A percentile compares a stretch with the other conserved stretches of the same genome.
These are phyloP conservation scores for Meyerozyma carpophila DNA, from an alignment of 1,139 yeast genomes.

Conservation along the genomic window DNA sequence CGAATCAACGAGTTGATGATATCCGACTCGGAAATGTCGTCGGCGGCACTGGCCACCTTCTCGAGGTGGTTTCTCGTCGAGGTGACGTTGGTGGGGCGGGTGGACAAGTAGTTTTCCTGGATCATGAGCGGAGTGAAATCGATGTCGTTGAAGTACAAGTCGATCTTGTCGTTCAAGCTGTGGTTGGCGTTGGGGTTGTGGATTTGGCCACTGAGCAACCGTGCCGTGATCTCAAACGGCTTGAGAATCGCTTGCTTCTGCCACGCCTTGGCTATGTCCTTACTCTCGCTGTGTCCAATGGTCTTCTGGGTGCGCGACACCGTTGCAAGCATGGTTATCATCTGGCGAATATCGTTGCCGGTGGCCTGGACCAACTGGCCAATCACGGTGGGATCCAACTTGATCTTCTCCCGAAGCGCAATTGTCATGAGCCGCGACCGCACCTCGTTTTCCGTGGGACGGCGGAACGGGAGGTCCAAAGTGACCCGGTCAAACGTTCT, in stretches of 20 bases:
- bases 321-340: conserved; percentile 82
- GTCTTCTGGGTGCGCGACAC: conserved; percentile 66
- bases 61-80: conserved; percentile 47
- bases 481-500: conserved; percentile 90
- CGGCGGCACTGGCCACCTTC: conserved; percentile 74
- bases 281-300: conserved; percentile 48
- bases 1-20: conserved; percentile 75
- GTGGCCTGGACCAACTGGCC: conserved; percentile 85
- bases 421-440: conserved; percentile 85
- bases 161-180: conserved; percentile 76
- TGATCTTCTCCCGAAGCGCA: conserved; percentile 77
- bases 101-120: conserved; percentile 81
- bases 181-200: conserved; percentile 51
- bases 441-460: conserved; percentile 82
- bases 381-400: conserved; percentile 72
- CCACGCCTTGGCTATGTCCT: conserved; percentile 65
- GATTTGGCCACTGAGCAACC: conserved; percentile 57
- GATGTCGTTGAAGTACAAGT: conserved; percentile 88
- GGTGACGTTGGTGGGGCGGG: conserved; percentile 48
- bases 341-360: conserved; percentile 88
- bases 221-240: conserved; percentile 87
- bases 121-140: conserved; percentile 94
- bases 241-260: conserved; percentile 85
- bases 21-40: conserved; percentile 78
- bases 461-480: conserved; percentile 74